Percentiles rank a stretch among this genome's conserved stretches.
Evolutionary conservation across 352 stramenopile species (phyloP).

Genomic region (Pythium volutum): DNA sequence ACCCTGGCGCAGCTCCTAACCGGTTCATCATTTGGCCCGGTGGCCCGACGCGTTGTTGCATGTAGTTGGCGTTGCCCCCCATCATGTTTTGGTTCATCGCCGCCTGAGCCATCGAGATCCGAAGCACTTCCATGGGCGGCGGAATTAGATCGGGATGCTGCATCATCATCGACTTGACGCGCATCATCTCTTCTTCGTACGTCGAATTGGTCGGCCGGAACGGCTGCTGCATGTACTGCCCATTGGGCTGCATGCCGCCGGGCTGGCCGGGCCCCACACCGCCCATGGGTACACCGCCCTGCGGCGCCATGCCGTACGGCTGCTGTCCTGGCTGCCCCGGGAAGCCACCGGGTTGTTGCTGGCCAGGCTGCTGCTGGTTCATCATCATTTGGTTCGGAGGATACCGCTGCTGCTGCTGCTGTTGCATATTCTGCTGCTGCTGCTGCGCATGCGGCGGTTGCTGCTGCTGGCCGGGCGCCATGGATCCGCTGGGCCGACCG

Average conservation of each 20-base stretch:
- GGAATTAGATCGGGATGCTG: constrained; percentile 85
- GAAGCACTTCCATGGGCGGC: constrained; percentile 83
- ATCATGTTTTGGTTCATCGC: constrained; percentile 61
- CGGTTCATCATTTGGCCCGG: constrained; percentile 59
- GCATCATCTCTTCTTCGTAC: constrained; percentile 85
- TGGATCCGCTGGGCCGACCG: constrained; percentile 11
- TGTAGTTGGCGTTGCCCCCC: constrained; percentile 57
- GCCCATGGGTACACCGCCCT: constrained; percentile 24
- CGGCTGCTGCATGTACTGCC: constrained; percentile 64
- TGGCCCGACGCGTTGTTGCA: constrained; percentile 50
- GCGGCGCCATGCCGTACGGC: constrained; percentile 48
- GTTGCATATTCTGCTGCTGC: constrained; percentile 42
- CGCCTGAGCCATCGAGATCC: constrained; percentile 80
- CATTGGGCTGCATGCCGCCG: constrained; percentile 33
- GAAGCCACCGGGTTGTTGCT: constrained; percentile 28
- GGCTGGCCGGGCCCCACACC: constrained; percentile 20
- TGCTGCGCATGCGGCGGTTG: constrained; percentile 24
- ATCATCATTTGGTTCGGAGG: constrained; percentile 71
- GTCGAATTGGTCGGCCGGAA: constrained; percentile 63
- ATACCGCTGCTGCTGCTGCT: constrained; percentile 50
- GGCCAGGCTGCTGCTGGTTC: constrained; percentile 36
- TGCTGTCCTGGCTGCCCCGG: constrained; percentile 25
- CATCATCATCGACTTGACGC: constrained; percentile 89
- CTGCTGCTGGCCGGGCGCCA: constrained; percentile 12
- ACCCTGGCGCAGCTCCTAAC: constrained; percentile 36